Evolutionary conservation across 2,329 filamentous ascomycete genomes (phyloP).

Genomic region (Magnaporthales sp.): DNA sequence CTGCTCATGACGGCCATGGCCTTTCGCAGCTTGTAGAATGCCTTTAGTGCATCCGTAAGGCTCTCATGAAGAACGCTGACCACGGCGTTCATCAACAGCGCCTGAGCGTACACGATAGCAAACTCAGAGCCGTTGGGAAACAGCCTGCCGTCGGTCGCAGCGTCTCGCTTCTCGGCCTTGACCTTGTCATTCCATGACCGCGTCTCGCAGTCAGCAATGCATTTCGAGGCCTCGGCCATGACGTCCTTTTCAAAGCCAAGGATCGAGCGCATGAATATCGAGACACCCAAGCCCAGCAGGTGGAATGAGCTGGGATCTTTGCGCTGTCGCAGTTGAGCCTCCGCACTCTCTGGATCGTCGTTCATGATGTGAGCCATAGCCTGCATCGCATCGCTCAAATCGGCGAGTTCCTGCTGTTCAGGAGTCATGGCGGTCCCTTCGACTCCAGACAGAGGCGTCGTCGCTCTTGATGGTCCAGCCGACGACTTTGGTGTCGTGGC

Average conservation of each 20-base stretch:
- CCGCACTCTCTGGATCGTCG: slow-evolving; percentile 81
- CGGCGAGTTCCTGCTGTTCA: slow-evolving; percentile 33
- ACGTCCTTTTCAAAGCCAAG: slow-evolving; percentile 87
- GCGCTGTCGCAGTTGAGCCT: slow-evolving; percentile 61
- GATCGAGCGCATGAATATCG: slow-evolving; percentile 77
- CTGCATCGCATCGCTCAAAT: slow-evolving; percentile 51
- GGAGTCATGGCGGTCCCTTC: slow-evolving; percentile 9
- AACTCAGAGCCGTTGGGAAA: slow-evolving; percentile 85
- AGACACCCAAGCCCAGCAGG: slow-evolving; percentile 70
- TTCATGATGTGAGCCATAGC: slow-evolving; percentile 72
- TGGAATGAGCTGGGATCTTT: slow-evolving; percentile 81
- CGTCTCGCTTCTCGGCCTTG: slow-evolving; percentile 56
- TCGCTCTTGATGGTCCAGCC: slow-evolving; percentile 11
- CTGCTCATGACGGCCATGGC: slow-evolving; percentile 76
- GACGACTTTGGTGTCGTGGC: slow-evolving; percentile 20
- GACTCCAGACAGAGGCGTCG: slow-evolving; percentile 10
- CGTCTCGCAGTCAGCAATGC: slow-evolving; percentile 67
- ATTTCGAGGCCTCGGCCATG: slow-evolving; percentile 71
- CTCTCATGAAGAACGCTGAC: slow-evolving; percentile 88
- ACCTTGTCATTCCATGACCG: slow-evolving; percentile 69
- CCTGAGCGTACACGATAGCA: slow-evolving; percentile 72
- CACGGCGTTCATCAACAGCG: slow-evolving; percentile 82
- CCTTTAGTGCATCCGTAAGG: slow-evolving; percentile 80
- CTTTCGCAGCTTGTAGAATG: slow-evolving; percentile 87
- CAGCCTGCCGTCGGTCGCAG: slow-evolving; percentile 35